A percentile compares a stretch with the other conserved stretches of the same genome.
These are phyloP conservation scores for Martensiomyces pterosporus DNA, from an alignment of 192 early-diverging fungal genomes.

Conservation along the genomic window DNA sequence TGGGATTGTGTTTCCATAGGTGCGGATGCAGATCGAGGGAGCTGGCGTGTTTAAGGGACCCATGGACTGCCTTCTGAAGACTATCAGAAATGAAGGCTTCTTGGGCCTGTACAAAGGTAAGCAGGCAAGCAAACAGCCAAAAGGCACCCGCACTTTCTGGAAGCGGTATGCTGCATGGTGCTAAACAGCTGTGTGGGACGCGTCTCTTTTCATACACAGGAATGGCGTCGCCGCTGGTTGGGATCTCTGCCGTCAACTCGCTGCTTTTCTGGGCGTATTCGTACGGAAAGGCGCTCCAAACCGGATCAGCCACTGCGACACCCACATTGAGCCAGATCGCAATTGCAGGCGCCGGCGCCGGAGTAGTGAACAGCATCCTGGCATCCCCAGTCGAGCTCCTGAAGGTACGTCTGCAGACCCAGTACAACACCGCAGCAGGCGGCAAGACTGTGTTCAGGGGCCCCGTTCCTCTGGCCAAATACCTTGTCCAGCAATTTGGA, in stretches of 20 bases:
- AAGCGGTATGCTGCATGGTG: no score
- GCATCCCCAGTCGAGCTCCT: slow-evolving; percentile 93
- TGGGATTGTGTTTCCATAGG: slow-evolving; percentile 33
- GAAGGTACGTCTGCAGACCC: slow-evolving; percentile 89
- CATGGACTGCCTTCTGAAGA: slow-evolving; percentile 78
- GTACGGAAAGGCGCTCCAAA: slow-evolving; percentile 54
- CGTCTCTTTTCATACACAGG: no score
- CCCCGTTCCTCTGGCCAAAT: slow-evolving; percentile 62
- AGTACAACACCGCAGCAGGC: slow-evolving; percentile 52
- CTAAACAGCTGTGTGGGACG: no score
- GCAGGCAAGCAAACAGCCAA: no score
- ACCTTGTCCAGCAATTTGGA: slow-evolving; percentile 66
- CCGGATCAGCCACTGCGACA: slow-evolving; percentile 43
- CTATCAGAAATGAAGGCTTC: slow-evolving; percentile 73
- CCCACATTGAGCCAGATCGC: slow-evolving; percentile 69
- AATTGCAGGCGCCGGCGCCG: slow-evolving; percentile 85
- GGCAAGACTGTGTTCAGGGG: slow-evolving; percentile 37
- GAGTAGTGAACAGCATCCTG: slow-evolving; percentile 75
- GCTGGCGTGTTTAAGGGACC: slow-evolving; percentile 61
- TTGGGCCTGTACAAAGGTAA: slow-evolving; percentile 78
- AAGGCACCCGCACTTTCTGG: no score
- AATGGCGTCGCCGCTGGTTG: slow-evolving; percentile 78
- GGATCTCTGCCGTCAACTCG: slow-evolving; percentile 82
- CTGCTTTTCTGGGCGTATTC: slow-evolving; percentile 82
- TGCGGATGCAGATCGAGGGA: slow-evolving; percentile 65